Base-by-base conservation (phyloP, 805 yeast genomes). In the Yamadazyma laniorum region DNA sequence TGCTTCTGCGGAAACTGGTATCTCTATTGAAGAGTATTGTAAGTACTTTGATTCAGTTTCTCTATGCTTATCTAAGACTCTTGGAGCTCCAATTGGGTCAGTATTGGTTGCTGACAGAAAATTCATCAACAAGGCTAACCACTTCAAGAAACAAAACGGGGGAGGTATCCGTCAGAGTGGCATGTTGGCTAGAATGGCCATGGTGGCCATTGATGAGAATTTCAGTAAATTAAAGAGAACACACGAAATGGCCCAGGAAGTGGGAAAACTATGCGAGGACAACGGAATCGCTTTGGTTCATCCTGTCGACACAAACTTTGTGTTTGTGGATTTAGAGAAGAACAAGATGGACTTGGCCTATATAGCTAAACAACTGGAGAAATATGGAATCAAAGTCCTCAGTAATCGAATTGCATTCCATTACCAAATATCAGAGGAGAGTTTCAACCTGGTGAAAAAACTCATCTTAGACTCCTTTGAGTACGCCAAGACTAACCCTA, bases 151-250 rank as follows among this genome's bases (percentile, higher is more conserved):
- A 55, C 96, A 90, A 65, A 77, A 79, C 48, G 97, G 97, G 56
- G 96, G 96, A 50, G 96, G 96, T 47, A 79, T 90, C 34, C 75
- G 97, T 58, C 97, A 90, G 65, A 72, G 84, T 26, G 97, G 97
- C 40, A 64, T 86, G 62, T 71, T 90, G 52, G 70, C 91, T 5
- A 71, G 77, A 38, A 89, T 90, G 85, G 96, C 95, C 3, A 58
- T 71, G n/a, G 70, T 73, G 35, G 95, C 95, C 18, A 70, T 90
- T 37, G 80, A 85, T 38, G 81, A 82, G 47, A 85, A 84, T 53
- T 80, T 85, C 67, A 66, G 77, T 22, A 73, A 78, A 39, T 68
- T 81, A 53, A 53, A 56, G 33, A 50, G 51, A 14, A 70, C 81
- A 5, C 84, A 81, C 57, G 60, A 51, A n/a, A 60, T 56, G 49